These are phyloP conservation scores for Suillus hirtellus DNA, from an alignment of 768 basidiomycete genomes.

Conservation along the genomic window DNA sequence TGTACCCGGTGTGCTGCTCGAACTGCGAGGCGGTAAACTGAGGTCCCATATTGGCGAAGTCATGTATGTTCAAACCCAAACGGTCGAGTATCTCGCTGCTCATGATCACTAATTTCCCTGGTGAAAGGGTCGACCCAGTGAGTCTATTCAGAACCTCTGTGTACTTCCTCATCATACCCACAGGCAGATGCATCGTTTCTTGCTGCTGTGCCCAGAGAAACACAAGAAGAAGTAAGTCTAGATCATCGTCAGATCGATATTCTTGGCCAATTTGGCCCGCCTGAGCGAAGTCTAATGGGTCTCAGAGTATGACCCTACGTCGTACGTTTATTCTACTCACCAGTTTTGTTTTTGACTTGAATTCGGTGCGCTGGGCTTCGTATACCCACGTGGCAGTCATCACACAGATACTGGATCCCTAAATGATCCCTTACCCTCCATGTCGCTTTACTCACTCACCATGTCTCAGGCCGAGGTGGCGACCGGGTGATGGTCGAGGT, in stretches of 20 bases:
- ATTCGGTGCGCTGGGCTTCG: background rate
- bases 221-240: background rate
- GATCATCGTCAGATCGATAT: conserved; percentile 48
- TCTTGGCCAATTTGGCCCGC: conserved; percentile 63
- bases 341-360: background rate
- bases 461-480: background rate
- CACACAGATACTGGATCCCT: background rate
- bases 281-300: conserved; percentile 37
- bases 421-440: background rate
- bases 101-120: conserved; percentile 57
- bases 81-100: background rate
- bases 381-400: background rate
- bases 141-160: background rate
- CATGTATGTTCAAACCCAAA: conserved; percentile 47
- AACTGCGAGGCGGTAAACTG: conserved; percentile 64
- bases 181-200: background rate
- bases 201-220: background rate
- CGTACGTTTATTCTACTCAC: background rate
- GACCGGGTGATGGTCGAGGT: background rate
- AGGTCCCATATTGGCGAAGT: conserved; percentile 81
- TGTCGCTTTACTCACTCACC: background rate
- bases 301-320: background rate
- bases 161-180: background rate
- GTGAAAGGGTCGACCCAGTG: conserved; percentile 65
- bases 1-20: conserved; percentile 66